Percentiles rank a stretch among this genome's conserved stretches.
phyloP scores from a whole-genome alignment of 2,329 filamentous ascomycete species.

The Cercospora sp. region DNA sequence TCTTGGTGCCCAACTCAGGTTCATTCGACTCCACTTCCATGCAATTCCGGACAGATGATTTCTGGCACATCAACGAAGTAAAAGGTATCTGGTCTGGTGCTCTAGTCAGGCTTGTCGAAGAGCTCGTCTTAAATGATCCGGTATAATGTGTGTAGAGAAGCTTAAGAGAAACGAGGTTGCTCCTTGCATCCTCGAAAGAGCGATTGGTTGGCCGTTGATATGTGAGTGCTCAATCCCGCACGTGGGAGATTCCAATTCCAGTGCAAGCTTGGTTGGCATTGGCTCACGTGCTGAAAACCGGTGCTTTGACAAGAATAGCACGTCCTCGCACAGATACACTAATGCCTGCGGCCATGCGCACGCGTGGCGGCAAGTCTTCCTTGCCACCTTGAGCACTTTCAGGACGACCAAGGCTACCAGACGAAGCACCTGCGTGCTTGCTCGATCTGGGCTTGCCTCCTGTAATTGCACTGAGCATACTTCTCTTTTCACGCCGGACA shows the following conservation, averaged over 20 bases:
- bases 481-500: constrained; percentile 34
- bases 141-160: constrained; percentile 6
- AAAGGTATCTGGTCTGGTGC: constrained; percentile 17
- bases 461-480: constrained; percentile 49
- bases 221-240: not conserved
- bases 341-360: constrained; percentile 51
- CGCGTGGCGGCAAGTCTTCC: constrained; percentile 46
- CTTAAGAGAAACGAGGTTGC: not conserved
- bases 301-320: constrained; percentile 52
- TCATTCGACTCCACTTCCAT: not conserved
- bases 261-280: not conserved
- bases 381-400: constrained; percentile 46
- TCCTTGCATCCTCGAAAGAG: not conserved
- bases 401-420: constrained; percentile 42
- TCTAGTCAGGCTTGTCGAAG: constrained; percentile 6
- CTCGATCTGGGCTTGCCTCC: constrained; percentile 43
- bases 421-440: constrained; percentile 42
- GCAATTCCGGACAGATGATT: not conserved
- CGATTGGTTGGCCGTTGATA: not conserved
- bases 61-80: constrained; percentile 2
- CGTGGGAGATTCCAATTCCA: not conserved
- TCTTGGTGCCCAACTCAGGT: not conserved
- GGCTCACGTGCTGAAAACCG: constrained; percentile 44
- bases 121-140: not conserved
- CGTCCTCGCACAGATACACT: constrained; percentile 53